Conservation (phyloP, 1,139 yeast species). For the Geotrichum restrictum region DNA sequence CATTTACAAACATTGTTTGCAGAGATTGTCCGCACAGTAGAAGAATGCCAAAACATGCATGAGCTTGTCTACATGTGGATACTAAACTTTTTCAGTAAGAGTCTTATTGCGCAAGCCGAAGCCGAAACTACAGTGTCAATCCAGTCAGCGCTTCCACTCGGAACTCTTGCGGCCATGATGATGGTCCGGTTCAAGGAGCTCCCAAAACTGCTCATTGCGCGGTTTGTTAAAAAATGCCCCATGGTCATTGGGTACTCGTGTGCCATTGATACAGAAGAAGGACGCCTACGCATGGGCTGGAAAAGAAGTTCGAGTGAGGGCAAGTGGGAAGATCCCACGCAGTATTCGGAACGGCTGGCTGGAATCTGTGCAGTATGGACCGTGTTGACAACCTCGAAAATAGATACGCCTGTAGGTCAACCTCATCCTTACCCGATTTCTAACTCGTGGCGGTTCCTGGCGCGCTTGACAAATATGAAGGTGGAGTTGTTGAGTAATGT, state of each 20-base stretch:
- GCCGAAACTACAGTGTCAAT: constrained; percentile 83
- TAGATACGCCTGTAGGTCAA: constrained; percentile 24
- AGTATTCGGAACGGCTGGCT: constrained; percentile 77
- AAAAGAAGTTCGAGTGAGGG: constrained; percentile 49
- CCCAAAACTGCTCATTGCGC: constrained; percentile 63
- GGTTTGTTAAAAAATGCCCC: constrained; percentile 90
- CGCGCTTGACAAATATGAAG: constrained; percentile 57
- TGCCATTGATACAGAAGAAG: constrained; percentile 73
- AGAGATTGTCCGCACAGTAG: constrained; percentile 51
- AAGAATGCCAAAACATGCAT: constrained; percentile 43
- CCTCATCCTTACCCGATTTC: constrained; percentile 54
- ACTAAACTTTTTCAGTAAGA: constrained; percentile 76
- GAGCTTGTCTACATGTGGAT: constrained; percentile 65
- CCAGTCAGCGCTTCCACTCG: constrained; percentile 75
- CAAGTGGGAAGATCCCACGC: constrained; percentile 69
- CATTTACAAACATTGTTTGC: constrained; percentile 52
- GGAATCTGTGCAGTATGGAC: constrained; percentile 83
- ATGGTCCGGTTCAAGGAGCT: constrained; percentile 61
- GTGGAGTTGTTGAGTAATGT: constrained; percentile 49
- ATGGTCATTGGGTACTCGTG: constrained; percentile 77
- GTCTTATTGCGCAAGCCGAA: constrained; percentile 86
- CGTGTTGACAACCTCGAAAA: constrained; percentile 51
- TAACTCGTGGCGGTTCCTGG: constrained; percentile 63
- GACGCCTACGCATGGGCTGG: constrained; percentile 86
- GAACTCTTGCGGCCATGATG: constrained; percentile 56